Evolutionary conservation across 2,329 filamentous ascomycete genomes (phyloP).

Genomic region (Aspergillus viridinutans): DNA sequence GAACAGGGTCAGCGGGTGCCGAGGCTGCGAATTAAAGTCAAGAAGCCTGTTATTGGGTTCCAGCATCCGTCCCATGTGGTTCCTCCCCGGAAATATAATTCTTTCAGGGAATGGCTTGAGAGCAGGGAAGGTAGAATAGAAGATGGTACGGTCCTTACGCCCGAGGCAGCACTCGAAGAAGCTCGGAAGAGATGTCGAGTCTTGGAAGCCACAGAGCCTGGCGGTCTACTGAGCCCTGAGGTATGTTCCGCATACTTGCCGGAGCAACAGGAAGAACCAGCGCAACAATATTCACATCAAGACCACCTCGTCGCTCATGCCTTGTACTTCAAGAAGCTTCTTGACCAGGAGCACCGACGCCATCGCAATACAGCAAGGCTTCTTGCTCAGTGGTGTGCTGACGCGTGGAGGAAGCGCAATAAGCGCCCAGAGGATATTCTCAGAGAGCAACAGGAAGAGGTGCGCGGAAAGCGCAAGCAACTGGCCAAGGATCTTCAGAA

Average conservation of each 20-base stretch:
- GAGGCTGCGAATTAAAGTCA: slow-evolving; percentile 46
- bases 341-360: slow-evolving; percentile 71
- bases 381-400: slow-evolving; percentile 56
- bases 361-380: slow-evolving; percentile 75
- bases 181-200: slow-evolving; percentile 66
- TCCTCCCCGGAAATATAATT: slow-evolving; percentile 43
- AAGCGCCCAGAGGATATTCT: slow-evolving; percentile 68
- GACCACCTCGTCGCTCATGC: slow-evolving; percentile 81
- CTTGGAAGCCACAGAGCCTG: slow-evolving; percentile 67
- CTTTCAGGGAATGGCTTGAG: slow-evolving; percentile 63
- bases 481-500: slow-evolving; percentile 62
- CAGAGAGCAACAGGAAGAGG: slow-evolving; percentile 67
- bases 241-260: slow-evolving; percentile 69
- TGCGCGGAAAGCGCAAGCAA: slow-evolving; percentile 65
- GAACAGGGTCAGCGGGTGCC: slow-evolving; percentile 26
- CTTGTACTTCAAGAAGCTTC: slow-evolving; percentile 72
- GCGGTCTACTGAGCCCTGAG: slow-evolving; percentile 68
- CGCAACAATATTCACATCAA: slow-evolving; percentile 76
- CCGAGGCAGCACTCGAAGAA: slow-evolving; percentile 63
- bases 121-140: slow-evolving; percentile 45
- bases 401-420: slow-evolving; percentile 40
- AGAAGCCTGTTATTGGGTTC: slow-evolving; percentile 47
- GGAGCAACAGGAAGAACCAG: slow-evolving; percentile 68
- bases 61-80: slow-evolving; percentile 51
- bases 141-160: slow-evolving; percentile 46